Evolutionary conservation across 164 flowering plant genomes (phyloP).

Genomic region (Magnolia kwangsiensis): DNA sequence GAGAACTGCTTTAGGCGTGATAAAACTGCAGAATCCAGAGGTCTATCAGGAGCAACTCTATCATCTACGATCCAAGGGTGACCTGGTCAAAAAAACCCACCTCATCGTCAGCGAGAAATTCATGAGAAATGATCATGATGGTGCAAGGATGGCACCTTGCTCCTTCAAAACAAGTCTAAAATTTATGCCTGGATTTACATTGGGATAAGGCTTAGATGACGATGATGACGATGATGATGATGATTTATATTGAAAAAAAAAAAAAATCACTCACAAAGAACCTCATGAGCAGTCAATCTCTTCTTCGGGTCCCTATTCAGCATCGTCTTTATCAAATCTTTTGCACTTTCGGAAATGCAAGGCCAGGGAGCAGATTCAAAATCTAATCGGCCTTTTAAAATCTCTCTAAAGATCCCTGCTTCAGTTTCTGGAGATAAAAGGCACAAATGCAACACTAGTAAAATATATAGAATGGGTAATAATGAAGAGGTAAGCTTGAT

Average conservation of each 20-base stretch:
- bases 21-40: constrained; percentile 81
- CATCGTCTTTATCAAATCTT: constrained; percentile 73
- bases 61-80: constrained; percentile 93
- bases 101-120: constrained; percentile 6
- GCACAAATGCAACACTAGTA: neutral
- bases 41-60: constrained; percentile 73
- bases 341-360: constrained; percentile 76
- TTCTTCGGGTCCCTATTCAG: constrained; percentile 69
- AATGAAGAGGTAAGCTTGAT: neutral
- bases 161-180: neutral
- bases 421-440: constrained; percentile 62
- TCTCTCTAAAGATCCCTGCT: constrained; percentile 83
- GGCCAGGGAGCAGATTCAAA: constrained; percentile 94
- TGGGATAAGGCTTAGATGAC: neutral
- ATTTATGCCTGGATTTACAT: neutral
- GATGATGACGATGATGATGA: too few species aligned
- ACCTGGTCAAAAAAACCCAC: constrained; percentile 39
- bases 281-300: constrained; percentile 79
- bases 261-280: constrained; percentile 55
- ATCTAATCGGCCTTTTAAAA: constrained; percentile 69
- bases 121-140: neutral
- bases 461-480: neutral
- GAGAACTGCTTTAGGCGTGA: constrained; percentile 79
- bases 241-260: neutral
- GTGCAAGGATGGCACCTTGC: neutral